Evolutionary conservation across 1,139 yeast genomes (phyloP), one percentile per base, ranked within the genome.

Genomic region (Diutina pseudorugosa): DNA sequence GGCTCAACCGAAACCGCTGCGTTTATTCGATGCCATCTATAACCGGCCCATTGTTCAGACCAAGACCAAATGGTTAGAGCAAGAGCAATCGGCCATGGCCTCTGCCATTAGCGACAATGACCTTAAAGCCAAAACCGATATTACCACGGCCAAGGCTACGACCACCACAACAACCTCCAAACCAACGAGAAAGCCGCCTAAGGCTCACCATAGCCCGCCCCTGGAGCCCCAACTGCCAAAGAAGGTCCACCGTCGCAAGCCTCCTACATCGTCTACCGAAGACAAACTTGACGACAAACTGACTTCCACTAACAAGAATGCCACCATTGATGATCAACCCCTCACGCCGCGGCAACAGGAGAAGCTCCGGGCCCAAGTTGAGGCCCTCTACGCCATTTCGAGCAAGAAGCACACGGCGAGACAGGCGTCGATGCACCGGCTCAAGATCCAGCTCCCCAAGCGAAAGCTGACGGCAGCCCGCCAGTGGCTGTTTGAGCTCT

Each of bases 41-140:
- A 43, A 43, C 33, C 47, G 47, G 12, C 47, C 47, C 47, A 43
- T 43, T 21, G 25, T 33, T n/a, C 33, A 14, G 12, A 33, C 47
- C 47, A 43, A 43, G 14, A 19, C 30, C 16, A 43, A 43, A 5
- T 43, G 47, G 47, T 33, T 43, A 14, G 19, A 21, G n/a, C 36
- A 30, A 12, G n/a, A n/a, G n/a, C n/a, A n/a, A n/a, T n/a, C n/a
- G n/a, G n/a, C n/a, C n/a, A n/a, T n/a, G n/a, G 36, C 36, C 7
- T 23, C 25, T 7, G 7, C 25, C 25, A 23, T 7, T 7, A 23
- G 25, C 7, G 25, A 23, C 25, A 23, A 23, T n/a, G n/a, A n/a
- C n/a, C n/a, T n/a, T n/a, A n/a, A n/a, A n/a, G 30, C 30, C 30
- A 27, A 4, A 27, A 27, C 30, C 2, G 30, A 27, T 9, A 27